phyloP scores from a whole-genome alignment of 495 filamentous ascomycete genomes.

The Paragyromitra xinjiangensis region DNA sequence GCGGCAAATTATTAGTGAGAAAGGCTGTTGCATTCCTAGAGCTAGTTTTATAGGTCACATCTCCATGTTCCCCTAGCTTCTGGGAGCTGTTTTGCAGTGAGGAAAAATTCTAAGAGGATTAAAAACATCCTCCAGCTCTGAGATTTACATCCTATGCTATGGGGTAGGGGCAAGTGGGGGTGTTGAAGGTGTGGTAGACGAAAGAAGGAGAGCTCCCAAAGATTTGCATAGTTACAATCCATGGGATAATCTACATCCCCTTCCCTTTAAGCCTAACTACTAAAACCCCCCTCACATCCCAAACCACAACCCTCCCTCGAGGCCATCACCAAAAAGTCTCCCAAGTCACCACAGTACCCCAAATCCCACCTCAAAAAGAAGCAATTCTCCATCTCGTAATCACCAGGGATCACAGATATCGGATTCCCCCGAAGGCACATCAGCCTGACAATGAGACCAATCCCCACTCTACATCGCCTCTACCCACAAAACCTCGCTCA shows the following conservation, averaged over 20 bases:
- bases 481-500: neutral
- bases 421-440: too few relatives aligned
- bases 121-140: neutral
- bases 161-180: neutral
- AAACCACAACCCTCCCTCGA: too few relatives aligned
- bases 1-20: too few relatives aligned
- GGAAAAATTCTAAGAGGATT: neutral
- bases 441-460: neutral
- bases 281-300: too few relatives aligned
- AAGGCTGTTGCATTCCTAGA: too few relatives aligned
- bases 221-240: neutral
- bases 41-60: too few relatives aligned
- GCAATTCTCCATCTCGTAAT: neutral
- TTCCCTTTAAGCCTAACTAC: too few relatives aligned
- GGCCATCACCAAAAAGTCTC: neutral
- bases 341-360: neutral
- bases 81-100: too few relatives aligned
- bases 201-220: neutral
- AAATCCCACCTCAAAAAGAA: neutral
- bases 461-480: too few relatives aligned
- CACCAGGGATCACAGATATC: neutral
- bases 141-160: neutral
- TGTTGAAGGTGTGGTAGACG: neutral
- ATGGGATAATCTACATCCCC: too few relatives aligned
- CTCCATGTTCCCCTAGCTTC: too few relatives aligned